Conservation (phyloP, 1,284 basidiomycete species). For the Malassezia furfur region DNA sequence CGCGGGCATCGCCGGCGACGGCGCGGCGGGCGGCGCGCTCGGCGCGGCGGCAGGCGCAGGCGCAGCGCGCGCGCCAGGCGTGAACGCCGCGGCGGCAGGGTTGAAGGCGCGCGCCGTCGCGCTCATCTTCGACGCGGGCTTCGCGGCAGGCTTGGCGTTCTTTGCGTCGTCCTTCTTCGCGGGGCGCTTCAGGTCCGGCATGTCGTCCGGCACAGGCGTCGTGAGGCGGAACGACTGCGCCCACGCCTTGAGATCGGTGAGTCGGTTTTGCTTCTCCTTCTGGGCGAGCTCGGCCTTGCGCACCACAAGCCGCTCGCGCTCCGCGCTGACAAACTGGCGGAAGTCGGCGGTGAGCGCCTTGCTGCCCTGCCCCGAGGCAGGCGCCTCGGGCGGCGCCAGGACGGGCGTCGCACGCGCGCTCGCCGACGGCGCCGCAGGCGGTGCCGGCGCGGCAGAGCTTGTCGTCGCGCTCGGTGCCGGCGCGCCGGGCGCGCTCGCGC, state of each 20-base stretch:
- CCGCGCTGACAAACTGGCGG: constrained; percentile 40
- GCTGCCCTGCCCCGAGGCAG: neutral
- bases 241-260: constrained; percentile 85
- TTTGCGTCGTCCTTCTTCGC: constrained; percentile 49
- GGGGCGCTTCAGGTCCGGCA: constrained; percentile 64
- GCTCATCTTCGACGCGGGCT: constrained; percentile 64
- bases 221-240: constrained; percentile 91
- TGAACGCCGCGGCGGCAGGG: constrained; percentile 51
- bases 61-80: constrained; percentile 41
- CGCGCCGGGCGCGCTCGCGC: constrained; percentile 8
- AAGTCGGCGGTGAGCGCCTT: constrained; percentile 36
- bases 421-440: neutral
- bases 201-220: constrained; percentile 83
- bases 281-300: constrained; percentile 81
- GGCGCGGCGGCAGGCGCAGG: neutral
- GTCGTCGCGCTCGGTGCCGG: neutral
- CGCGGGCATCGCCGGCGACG: no score
- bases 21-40: neutral
- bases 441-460: neutral
- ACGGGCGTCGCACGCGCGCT: neutral
- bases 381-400: neutral
- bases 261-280: constrained; percentile 82
- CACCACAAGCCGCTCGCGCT: constrained; percentile 55
- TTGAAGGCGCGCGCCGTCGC: constrained; percentile 61
- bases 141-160: constrained; percentile 22